phyloP scores from a whole-genome alignment of 2,329 filamentous ascomycete genomes.

The Orbilia ellipsospora region DNA sequence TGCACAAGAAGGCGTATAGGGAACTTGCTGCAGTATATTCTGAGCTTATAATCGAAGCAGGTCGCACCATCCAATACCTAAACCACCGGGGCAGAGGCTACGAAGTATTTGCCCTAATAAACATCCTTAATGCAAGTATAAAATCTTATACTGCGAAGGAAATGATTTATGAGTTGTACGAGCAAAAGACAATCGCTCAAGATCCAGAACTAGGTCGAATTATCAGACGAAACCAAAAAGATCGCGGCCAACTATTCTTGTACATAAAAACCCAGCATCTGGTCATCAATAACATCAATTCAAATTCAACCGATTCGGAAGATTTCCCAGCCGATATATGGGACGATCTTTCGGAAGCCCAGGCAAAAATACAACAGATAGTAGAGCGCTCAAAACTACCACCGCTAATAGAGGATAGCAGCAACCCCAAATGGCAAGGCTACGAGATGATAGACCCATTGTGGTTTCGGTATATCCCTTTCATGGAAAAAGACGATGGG shows the following conservation, averaged over 20 bases:
- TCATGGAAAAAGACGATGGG: no score
- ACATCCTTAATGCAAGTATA: background rate
- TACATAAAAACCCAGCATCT: no score
- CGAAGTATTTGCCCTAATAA: background rate
- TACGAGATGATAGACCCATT: background rate
- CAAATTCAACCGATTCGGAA: no score
- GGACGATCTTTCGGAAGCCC: constrained; percentile 1
- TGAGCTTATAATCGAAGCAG: background rate
- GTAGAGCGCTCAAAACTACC: background rate
- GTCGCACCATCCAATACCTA: background rate
- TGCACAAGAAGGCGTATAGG: background rate
- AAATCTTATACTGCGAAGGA: background rate
- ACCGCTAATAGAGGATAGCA: background rate
- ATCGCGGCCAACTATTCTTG: no score
- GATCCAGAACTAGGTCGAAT: no score
- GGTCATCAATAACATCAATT: no score
- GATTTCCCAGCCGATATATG: no score
- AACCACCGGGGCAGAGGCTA: background rate
- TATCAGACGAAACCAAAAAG: no score
- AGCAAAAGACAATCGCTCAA: background rate
- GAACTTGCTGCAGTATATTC: background rate
- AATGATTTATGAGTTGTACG: background rate
- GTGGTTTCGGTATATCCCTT: no score
- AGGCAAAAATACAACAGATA: background rate
- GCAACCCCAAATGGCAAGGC: background rate